Evolutionary conservation across 768 basidiomycete species (phyloP), one percentile per base, ranked within the genome.

Genomic region (Amanita pseudoporphyria): DNA sequence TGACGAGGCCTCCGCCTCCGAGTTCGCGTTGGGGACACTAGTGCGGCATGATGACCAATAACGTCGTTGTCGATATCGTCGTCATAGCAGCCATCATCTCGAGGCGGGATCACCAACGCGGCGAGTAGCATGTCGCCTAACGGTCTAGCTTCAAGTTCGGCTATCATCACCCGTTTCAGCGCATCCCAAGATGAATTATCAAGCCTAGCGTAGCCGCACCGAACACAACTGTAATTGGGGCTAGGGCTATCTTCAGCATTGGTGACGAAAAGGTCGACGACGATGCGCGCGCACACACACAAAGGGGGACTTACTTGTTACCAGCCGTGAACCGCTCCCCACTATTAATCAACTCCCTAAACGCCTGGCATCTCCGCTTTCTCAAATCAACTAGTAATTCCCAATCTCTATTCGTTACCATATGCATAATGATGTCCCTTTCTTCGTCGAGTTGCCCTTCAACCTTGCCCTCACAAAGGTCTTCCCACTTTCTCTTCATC

Each of bases 101-200:
- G 41, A 12, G 24, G 24, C n/a, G 45, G 45, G 13, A 37, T 24
- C 1, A 37, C 45, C 32, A 47, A 22, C 2, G 36, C 39, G 18
- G 58, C 59, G 76, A 71, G 45, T 18, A 81, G 58, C 28, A 71
- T 73, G 53, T 79, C 79, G 14, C 78, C 81, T 31, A 71, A 56
- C 19, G 79, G 76, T 19, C 76, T 66, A 13, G 52, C 54, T 50
- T 81, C 78, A 56, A 82, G 69, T 68, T 80, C 79, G 52, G 63
- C 49, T 7, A 71, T 49, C 57, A 81, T 67, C 6, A 60, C 69
- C 50, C 72, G 60, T 55, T 80, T 81, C 51, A 82, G 66, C 54
- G 72, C 74, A 52, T 74, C 69, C 80, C 80, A 80, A n/a, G 75
- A 70, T 44, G 71, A 64, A 56, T 83, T 83, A 49, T 83, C 78